Percentiles rank a stretch among this genome's conserved stretches.
These are phyloP conservation scores for Colletotrichum lentis DNA, from an alignment of 2,329 filamentous ascomycete species.

Conservation along the genomic window DNA sequence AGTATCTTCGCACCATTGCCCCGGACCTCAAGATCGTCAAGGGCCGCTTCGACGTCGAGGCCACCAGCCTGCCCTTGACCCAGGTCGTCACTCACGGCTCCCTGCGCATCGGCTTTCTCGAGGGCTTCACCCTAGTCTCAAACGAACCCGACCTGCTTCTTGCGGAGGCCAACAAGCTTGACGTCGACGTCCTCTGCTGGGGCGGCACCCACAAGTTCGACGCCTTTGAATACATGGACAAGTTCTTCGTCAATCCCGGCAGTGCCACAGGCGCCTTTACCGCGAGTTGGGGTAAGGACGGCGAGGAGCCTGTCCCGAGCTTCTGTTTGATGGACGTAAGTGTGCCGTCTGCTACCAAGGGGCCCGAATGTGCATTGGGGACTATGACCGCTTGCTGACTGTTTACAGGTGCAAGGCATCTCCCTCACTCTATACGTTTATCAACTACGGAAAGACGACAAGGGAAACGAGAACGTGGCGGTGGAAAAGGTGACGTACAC, in stretches of 20 bases:
- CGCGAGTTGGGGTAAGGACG: slow-evolving; percentile 64
- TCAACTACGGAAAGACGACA: slow-evolving; percentile 78
- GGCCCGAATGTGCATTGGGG: not conserved
- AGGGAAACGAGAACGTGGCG: slow-evolving; percentile 79
- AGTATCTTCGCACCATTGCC: slow-evolving; percentile 78
- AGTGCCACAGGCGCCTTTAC: slow-evolving; percentile 71
- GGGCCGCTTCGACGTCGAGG: slow-evolving; percentile 72
- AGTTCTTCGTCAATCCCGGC: slow-evolving; percentile 76
- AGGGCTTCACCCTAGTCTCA: slow-evolving; percentile 73
- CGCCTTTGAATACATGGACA: slow-evolving; percentile 77
- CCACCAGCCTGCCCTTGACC: slow-evolving; percentile 69
- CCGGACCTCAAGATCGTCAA: slow-evolving; percentile 77
- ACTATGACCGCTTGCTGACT: slow-evolving; percentile 40
- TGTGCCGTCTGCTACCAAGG: slow-evolving; percentile 43
- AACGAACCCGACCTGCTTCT: slow-evolving; percentile 72
- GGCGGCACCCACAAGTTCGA: slow-evolving; percentile 74
- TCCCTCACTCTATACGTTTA: slow-evolving; percentile 96
- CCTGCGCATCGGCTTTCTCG: slow-evolving; percentile 71
- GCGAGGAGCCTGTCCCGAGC: slow-evolving; percentile 83
- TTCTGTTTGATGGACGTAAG: slow-evolving; percentile 98
- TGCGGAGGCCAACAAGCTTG: slow-evolving; percentile 72
- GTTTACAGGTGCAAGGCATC: slow-evolving; percentile 84
- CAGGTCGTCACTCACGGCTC: slow-evolving; percentile 73
- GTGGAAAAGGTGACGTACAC: slow-evolving; percentile 89
- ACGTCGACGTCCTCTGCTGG: slow-evolving; percentile 75